These are phyloP conservation scores for Paramecium sonneborni DNA, from an alignment of 73 alveolate species.

Conservation along the genomic window DNA sequence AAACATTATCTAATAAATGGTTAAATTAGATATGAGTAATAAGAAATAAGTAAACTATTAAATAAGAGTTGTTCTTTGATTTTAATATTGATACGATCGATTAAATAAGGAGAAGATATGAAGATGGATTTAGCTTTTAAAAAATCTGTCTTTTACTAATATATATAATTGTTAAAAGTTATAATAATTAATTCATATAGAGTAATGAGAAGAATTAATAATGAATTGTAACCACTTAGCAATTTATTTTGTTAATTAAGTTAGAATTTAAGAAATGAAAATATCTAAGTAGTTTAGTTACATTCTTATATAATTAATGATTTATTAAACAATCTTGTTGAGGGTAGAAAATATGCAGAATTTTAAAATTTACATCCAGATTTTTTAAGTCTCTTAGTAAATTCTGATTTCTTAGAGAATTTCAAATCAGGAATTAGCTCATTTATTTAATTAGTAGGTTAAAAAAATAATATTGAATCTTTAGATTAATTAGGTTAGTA, in stretches of 20 bases:
- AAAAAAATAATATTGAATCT: neutral
- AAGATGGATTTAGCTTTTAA: neutral
- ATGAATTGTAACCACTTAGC: neutral
- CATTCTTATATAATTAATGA: neutral
- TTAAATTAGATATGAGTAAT: neutral
- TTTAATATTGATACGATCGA: neutral
- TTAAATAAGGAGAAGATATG: neutral
- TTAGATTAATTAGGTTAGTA: neutral
- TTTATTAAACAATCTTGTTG: neutral
- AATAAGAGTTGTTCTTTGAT: neutral
- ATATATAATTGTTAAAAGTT: neutral
- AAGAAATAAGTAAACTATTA: neutral
- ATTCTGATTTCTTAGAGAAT: neutral
- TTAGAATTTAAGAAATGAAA: neutral
- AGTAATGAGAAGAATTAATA: neutral
- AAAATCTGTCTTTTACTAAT: neutral
- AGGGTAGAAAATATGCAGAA: neutral
- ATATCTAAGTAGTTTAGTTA: neutral
- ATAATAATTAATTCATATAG: neutral
- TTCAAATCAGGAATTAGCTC: neutral
- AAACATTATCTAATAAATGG: neutral
- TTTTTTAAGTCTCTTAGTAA: neutral
- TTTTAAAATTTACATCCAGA: neutral
- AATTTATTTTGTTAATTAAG: neutral
- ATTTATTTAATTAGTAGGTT: neutral